Base-by-base conservation (phyloP, 306 rosid species). In the Nissolia schottii region DNA sequence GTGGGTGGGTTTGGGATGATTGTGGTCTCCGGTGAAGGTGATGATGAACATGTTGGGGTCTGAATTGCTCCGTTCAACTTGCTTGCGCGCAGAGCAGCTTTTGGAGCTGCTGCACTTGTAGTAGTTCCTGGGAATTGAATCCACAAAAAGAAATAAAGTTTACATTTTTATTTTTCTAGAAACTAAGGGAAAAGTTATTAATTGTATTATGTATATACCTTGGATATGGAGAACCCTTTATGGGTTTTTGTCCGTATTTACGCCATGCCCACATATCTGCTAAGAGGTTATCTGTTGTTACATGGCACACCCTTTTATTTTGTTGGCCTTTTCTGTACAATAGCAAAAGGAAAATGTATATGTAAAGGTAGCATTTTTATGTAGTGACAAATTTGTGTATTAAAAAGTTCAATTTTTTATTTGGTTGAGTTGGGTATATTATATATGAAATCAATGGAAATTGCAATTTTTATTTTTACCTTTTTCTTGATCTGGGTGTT, bases 211-310 rank as follows among this genome's bases (percentile, higher is more conserved):
- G 14, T 7, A 7, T 13, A 19, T 50, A 87, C 97, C 97, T 89
- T 54, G 97, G 97, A 63, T 82, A 80, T 15, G 96, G 89, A 64
- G 93, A 90, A 22, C 96, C 96, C 35, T 90, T 87, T 32, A 90
- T 90, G 49, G 96, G 93, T 80, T 90, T 90, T 70, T 87, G 93
- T 43, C 93, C 91, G 56, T 87, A 90, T 70, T 90, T 87, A 2
- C 96, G 78, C 97, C 97, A 92, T 1, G 96, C 93, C 97, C 97
- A 89, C 71, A 86, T 62, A 85, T 92, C 96, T 1, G 87, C 48
- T 2, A 88, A 84, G 40, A 92, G 87, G 67, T 89, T 88, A 12
- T 87, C 94, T 10, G 84, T 84, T 0, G 83, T 70, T 58, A 87
- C 90, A 27, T 78, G 89, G 45, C 88, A 69, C 23, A 92, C 90